phyloP scores from a whole-genome alignment of 192 early-diverging fungal species.

The Obelidium mucronatum region DNA sequence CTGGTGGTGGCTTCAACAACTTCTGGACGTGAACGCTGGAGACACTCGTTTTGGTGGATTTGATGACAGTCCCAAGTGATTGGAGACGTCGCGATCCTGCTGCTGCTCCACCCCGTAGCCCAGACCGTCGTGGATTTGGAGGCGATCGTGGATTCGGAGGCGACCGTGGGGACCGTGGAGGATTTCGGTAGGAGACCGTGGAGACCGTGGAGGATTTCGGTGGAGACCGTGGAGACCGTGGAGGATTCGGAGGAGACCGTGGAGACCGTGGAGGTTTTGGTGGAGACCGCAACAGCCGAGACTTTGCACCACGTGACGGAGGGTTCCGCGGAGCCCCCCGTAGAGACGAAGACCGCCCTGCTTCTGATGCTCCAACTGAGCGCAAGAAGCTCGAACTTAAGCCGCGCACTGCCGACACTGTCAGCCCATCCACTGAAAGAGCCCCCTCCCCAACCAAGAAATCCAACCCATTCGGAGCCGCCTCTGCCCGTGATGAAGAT shows the following conservation, averaged over 20 bases:
- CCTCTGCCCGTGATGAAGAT: slow-evolving; percentile 59
- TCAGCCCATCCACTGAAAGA: not conserved
- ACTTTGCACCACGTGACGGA: slow-evolving; percentile 13
- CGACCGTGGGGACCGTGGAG: slow-evolving; percentile 19
- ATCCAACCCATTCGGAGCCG: slow-evolving; percentile 65
- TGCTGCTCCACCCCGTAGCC: not conserved
- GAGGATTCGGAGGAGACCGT: slow-evolving; percentile 34
- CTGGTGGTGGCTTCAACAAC: slow-evolving; percentile 43
- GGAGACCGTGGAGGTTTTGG: slow-evolving; percentile 34
- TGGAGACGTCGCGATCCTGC: slow-evolving; percentile 25
- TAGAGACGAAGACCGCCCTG: not conserved
- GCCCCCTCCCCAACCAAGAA: slow-evolving; percentile 37
- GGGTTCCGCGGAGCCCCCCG: slow-evolving; percentile 14
- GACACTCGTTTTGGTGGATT: slow-evolving; percentile 43
- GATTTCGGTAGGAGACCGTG: slow-evolving; percentile 32
- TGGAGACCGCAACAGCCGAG: slow-evolving; percentile 37
- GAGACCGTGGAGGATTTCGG: slow-evolving; percentile 22
- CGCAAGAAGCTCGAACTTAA: slow-evolving; percentile 52
- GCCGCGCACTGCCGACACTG: slow-evolving; percentile 42
- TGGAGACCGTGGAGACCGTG: slow-evolving; percentile 22
- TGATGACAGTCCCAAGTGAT: slow-evolving; percentile 25
- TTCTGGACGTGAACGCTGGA: slow-evolving; percentile 47
- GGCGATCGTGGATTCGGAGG: slow-evolving; percentile 2
- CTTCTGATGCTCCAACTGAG: slow-evolving; percentile 13
- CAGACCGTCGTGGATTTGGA: slow-evolving; percentile 5